phyloP scores from a whole-genome alignment of 1,284 basidiomycete genomes.

The Boletus mariae region DNA sequence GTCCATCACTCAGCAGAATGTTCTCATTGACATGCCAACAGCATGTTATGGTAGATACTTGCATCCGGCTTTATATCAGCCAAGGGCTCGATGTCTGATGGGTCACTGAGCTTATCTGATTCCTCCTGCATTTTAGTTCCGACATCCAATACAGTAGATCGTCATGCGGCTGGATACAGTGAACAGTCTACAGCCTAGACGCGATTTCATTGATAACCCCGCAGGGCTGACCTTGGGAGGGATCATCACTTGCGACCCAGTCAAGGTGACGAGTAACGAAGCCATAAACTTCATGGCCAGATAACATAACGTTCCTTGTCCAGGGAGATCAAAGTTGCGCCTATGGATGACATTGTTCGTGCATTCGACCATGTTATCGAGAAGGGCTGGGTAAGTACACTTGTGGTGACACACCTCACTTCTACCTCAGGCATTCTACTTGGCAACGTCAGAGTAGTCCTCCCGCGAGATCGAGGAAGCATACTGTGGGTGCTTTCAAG shows the following conservation, averaged over 20 bases:
- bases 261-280: slow-evolving; percentile 36
- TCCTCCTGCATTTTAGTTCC: too few species aligned
- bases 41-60: too few species aligned
- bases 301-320: not conserved
- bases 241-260: slow-evolving; percentile 45
- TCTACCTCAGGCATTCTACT: slow-evolving; percentile 40
- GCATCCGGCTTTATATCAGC: too few species aligned
- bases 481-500: slow-evolving; percentile 28
- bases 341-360: slow-evolving; percentile 48
- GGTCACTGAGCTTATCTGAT: too few species aligned
- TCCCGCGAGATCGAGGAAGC: slow-evolving; percentile 54
- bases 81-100: too few species aligned
- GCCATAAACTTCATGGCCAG: not conserved
- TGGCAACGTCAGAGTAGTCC: slow-evolving; percentile 59
- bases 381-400: slow-evolving; percentile 34
- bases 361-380: slow-evolving; percentile 44
- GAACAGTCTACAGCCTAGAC: too few species aligned
- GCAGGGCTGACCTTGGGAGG: not conserved
- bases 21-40: too few species aligned
- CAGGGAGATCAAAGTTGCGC: slow-evolving; percentile 43
- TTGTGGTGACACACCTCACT: not conserved
- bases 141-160: too few species aligned
- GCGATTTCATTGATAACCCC: too few species aligned
- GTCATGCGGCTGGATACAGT: too few species aligned
- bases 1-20: too few species aligned